Percentiles rank a stretch among this genome's conserved stretches.
Evolutionary conservation across 345 rosid genomes (phyloP).

Genomic region (Eucalyptus tenuipes): DNA sequence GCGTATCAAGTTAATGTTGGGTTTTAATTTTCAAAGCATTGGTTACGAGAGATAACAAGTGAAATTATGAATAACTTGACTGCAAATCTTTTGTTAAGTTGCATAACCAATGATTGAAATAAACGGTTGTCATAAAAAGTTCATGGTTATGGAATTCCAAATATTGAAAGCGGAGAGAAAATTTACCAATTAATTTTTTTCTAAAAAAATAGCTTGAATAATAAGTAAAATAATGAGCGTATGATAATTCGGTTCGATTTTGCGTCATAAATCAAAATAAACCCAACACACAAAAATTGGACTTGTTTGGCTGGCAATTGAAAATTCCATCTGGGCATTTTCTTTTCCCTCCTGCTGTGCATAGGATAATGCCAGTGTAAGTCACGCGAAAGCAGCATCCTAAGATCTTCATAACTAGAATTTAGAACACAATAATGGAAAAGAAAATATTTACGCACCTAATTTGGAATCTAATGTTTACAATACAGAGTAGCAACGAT

Average conservation of each 20-base stretch:
- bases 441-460: too few species aligned
- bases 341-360: background rate
- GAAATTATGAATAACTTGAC: background rate
- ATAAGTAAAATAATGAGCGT: background rate
- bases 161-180: background rate
- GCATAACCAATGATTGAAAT: background rate
- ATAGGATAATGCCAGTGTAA: background rate
- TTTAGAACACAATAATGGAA: too few species aligned
- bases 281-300: background rate
- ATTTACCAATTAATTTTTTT: background rate
- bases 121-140: background rate
- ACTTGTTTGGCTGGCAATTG: background rate
- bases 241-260: background rate
- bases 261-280: background rate
- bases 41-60: background rate
- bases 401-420: too few species aligned
- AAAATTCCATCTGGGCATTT: background rate
- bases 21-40: background rate
- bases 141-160: background rate
- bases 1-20: accelerated
- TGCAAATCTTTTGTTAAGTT: background rate
- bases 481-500: accelerated
- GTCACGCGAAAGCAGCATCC: accelerated
- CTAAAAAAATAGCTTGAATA: too few species aligned
- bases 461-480: too few species aligned